Conservation (phyloP, 2,329 filamentous ascomycete species). For the Epichloe coenophiala region DNA sequence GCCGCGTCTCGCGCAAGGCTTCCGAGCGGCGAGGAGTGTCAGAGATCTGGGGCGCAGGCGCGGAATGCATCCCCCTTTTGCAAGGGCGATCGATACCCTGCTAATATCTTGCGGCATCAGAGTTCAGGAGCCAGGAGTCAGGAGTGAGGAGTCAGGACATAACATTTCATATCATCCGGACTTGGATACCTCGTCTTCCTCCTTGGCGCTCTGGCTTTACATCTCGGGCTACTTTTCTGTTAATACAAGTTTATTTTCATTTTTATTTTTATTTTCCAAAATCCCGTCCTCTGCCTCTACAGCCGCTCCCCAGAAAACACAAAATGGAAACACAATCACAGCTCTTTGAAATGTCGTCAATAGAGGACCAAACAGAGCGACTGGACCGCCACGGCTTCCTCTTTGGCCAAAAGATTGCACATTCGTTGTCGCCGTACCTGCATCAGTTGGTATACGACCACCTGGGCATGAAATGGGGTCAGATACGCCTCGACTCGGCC, state of each 20-base stretch:
- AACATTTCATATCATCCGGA: no score
- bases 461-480: conserved; percentile 36
- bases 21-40: no score
- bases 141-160: no score
- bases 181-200: not conserved
- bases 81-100: no score
- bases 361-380: conserved; percentile 9
- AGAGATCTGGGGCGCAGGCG: no score
- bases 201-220: not conserved
- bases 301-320: not conserved
- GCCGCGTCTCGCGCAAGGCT: no score
- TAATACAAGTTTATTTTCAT: not conserved
- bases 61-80: no score
- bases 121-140: no score
- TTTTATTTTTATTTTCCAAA: not conserved
- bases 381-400: conserved; percentile 38
- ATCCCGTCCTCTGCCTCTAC: not conserved
- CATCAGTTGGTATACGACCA: conserved; percentile 40
- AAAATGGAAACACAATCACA: not conserved
- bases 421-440: conserved; percentile 41
- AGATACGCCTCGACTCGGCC: conserved; percentile 37
- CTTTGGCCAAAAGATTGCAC: conserved; percentile 42
- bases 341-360: not conserved
- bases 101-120: no score
- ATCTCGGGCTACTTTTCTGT: no score